phyloP scores from a whole-genome alignment of 108 stramenopile species.

The Skeletonema costatum region DNA sequence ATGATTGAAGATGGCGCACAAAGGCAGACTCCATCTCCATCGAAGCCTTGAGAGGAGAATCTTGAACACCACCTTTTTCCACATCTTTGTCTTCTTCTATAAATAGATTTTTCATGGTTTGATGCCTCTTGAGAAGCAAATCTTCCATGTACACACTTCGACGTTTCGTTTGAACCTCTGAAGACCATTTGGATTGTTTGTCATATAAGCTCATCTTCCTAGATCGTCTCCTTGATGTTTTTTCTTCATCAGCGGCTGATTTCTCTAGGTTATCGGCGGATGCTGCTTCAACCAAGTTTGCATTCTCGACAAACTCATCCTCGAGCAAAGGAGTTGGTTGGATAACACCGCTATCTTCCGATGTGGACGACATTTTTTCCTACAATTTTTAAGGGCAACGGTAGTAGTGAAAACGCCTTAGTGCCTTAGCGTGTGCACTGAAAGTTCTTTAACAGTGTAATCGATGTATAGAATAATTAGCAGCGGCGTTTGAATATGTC shows the following conservation, averaged over 20 bases:
- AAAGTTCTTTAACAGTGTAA: too few relatives aligned
- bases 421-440: too few relatives aligned
- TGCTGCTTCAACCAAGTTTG: neutral
- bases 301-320: neutral
- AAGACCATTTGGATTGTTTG: neutral
- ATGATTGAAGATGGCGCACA: constrained; percentile 2
- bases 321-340: too few relatives aligned
- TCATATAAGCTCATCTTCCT: neutral
- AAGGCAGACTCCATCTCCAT: neutral
- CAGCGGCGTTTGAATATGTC: too few relatives aligned
- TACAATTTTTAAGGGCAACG: too few relatives aligned
- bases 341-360: neutral
- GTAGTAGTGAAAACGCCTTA: too few relatives aligned
- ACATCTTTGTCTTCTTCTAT: neutral
- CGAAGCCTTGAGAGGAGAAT: neutral
- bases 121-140: neutral
- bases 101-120: neutral
- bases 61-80: neutral
- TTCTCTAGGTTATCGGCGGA: too few relatives aligned
- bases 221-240: neutral
- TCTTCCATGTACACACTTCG: neutral
- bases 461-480: too few relatives aligned
- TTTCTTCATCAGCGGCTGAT: neutral
- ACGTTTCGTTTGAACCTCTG: neutral
- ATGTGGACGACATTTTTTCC: neutral